phyloP scores from a whole-genome alignment of 2,329 filamentous ascomycete species.

The Neoscytalidium dimidiatum region DNA sequence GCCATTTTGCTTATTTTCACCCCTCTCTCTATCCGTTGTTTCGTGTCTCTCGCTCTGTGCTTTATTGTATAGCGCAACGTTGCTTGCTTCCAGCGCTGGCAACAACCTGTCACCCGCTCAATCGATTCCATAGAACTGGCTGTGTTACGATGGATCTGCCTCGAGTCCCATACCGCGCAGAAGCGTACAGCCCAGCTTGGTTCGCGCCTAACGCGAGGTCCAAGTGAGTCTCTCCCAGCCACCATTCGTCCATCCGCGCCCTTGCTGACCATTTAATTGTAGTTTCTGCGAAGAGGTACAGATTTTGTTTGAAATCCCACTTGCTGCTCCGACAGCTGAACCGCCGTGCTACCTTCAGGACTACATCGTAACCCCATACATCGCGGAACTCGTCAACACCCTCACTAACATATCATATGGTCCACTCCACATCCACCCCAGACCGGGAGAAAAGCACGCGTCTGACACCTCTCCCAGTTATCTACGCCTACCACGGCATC shows the following conservation, averaged over 20 bases:
- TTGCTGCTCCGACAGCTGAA: neutral
- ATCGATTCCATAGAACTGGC: neutral
- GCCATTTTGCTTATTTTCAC: neutral
- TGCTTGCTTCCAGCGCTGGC: too few relatives aligned
- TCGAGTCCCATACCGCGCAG: neutral
- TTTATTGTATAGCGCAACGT: neutral
- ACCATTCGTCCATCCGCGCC: neutral
- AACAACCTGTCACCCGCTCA: neutral
- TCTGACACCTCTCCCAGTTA: constrained; percentile 26
- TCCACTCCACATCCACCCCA: constrained; percentile 29
- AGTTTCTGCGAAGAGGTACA: constrained; percentile 10
- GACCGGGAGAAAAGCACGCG: too few relatives aligned
- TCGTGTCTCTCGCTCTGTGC: neutral
- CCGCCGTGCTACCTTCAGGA: constrained; percentile 41
- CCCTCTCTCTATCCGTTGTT: neutral
- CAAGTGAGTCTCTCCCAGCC: neutral
- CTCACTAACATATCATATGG: constrained; percentile 54
- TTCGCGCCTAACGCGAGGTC: neutral
- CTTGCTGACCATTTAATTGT: neutral
- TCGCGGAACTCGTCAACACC: constrained; percentile 58
- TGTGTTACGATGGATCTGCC: neutral
- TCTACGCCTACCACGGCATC: constrained; percentile 38
- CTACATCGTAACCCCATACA: constrained; percentile 54
- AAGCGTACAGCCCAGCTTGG: neutral
- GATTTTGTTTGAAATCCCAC: too few relatives aligned